Evolutionary conservation across 2,329 filamentous ascomycete species (phyloP).

Genomic region (Talaromyces islandicus): DNA sequence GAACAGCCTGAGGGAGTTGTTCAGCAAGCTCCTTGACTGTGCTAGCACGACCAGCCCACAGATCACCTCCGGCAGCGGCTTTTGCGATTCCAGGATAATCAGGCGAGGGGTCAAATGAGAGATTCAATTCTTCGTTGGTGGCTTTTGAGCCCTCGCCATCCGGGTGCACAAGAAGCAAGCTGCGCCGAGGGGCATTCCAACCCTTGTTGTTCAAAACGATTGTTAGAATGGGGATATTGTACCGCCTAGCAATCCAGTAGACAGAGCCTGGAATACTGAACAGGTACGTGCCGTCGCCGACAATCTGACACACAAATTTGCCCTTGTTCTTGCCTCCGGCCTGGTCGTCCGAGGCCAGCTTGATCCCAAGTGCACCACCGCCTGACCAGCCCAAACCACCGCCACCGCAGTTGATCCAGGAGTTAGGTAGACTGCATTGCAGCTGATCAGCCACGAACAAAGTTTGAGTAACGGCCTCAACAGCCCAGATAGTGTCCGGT

Average conservation of each 20-base stretch:
- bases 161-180: conserved; percentile 60
- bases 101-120: conserved; percentile 59
- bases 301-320: conserved; percentile 58
- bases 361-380: conserved; percentile 68
- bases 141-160: conserved; percentile 57
- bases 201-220: conserved; percentile 66
- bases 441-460: conserved; percentile 64
- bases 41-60: conserved; percentile 56
- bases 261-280: conserved; percentile 61
- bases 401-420: conserved; percentile 76
- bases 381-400: conserved; percentile 78
- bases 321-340: conserved; percentile 47
- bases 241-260: conserved; percentile 63
- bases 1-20: conserved; percentile 52
- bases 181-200: conserved; percentile 61
- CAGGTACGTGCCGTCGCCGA: conserved; percentile 63
- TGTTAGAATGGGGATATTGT: conserved; percentile 60
- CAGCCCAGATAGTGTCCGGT: conserved; percentile 63
- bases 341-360: conserved; percentile 57
- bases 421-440: conserved; percentile 60
- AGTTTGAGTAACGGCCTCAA: conserved; percentile 73
- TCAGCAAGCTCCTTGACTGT: conserved; percentile 51
- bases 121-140: conserved; percentile 60
- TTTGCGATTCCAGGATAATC: conserved; percentile 64
- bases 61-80: conserved; percentile 56